phyloP scores from a whole-genome alignment of 1,284 basidiomycete genomes.

The Singerocomus inundabilis region DNA sequence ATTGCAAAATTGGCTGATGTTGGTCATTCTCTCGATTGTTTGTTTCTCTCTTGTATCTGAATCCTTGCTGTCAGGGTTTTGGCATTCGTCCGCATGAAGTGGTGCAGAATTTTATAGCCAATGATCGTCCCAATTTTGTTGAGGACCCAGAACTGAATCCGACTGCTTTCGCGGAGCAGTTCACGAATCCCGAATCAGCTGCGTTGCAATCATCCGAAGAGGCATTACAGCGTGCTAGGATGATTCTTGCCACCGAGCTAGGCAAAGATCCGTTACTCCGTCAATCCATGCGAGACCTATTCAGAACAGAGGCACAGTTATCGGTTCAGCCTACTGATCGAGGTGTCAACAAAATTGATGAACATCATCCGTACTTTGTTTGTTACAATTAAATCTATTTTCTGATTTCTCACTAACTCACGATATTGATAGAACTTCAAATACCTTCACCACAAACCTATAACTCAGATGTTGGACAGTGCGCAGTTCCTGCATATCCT shows the following conservation, averaged over 20 bases:
- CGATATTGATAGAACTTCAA: conserved; percentile 80
- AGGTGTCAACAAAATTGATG: conserved; percentile 88
- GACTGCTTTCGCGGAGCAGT: conserved; percentile 72
- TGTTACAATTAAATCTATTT: conserved; percentile 35
- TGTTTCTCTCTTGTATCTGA: conserved; percentile 14
- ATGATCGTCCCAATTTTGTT: conserved; percentile 62
- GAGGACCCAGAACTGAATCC: conserved; percentile 80
- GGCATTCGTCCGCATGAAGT: conserved; percentile 79
- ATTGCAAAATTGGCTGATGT: conserved; percentile 78
- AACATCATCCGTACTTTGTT: conserved; percentile 87
- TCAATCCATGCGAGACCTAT: conserved; percentile 75
- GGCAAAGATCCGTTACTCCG: conserved; percentile 91
- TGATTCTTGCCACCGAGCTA: conserved; percentile 88
- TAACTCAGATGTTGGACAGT: conserved; percentile 67
- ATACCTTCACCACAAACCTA: conserved; percentile 84
- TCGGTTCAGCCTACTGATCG: conserved; percentile 88
- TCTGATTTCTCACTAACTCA: conserved; percentile 7
- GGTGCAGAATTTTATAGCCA: conserved; percentile 73
- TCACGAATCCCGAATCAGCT: conserved; percentile 61
- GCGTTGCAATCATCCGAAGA: conserved; percentile 62
- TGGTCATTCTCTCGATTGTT: conserved; percentile 19
- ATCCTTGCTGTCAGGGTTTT: conserved; percentile 53
- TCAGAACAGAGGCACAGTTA: conserved; percentile 77
- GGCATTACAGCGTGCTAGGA: conserved; percentile 70
- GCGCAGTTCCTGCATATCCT: conserved; percentile 92